Evolutionary conservation across 805 yeast species (phyloP), one percentile per base, ranked within the genome.

Genomic region (Myxozyma sirexii): DNA sequence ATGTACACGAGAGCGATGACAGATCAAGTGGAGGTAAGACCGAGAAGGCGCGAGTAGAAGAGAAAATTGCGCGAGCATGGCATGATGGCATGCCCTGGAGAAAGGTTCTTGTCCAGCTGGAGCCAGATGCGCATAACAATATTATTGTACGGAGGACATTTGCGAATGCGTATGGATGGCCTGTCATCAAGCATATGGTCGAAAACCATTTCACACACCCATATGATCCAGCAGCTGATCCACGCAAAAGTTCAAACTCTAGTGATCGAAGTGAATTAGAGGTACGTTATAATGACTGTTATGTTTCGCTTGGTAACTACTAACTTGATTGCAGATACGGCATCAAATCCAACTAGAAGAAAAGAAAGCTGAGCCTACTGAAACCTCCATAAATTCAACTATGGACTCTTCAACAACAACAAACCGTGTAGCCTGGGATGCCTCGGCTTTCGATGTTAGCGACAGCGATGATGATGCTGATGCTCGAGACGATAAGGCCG

Each of bases 81-180:
- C 98, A 93, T 70, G 79, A 82, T 58, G 84, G 82, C 10, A 82
- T 90, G 86, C 73, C 83, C 15, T 93, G 99, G 99, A 77, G 97
- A 45, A 93, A 93, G 73, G 97, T 94, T 2, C 75, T 94, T 27
- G 97, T 92, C 0, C 84, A 84, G 44, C 75, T 94, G 64, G 82
- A 84, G 64, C 97, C 97, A 0, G 99, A 93, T 72, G 97, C 99
- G 0, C 99, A 93, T 70, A 93, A 93, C 69, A 93, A 91, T 69
- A 91, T 94, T 29, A 80, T 90, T 27, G 98, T 93, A 1, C 78
- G 99, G 63, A 79, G 99, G 66, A 76, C 89, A 62, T 94, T 89
- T 77, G 86, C 96, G 4, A 93, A 93, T 74, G 94, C 97, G 0
- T 92, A 87, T 74, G 99, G 99, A 1, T 90, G 97, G 94, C 90